These are phyloP conservation scores for Microdochium bolleyi DNA, from an alignment of 2,329 filamentous ascomycete species.

Conservation along the genomic window DNA sequence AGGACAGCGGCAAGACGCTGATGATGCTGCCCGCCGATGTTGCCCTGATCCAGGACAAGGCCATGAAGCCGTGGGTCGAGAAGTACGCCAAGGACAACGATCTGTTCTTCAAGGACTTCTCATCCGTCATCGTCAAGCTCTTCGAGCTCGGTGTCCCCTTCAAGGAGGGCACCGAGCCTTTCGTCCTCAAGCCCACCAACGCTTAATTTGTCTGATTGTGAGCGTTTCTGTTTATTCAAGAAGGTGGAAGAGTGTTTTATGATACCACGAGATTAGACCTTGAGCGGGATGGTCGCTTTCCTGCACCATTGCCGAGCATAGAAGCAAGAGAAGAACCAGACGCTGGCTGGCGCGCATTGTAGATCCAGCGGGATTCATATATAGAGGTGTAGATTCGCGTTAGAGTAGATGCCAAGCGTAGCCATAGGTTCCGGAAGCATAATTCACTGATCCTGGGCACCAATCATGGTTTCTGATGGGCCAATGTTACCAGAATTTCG, in stretches of 20 bases:
- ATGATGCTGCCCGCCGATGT: constrained; percentile 98
- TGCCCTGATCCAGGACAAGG: constrained; percentile 80
- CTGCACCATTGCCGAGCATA: neutral
- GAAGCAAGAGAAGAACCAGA: neutral
- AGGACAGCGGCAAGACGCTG: constrained; percentile 79
- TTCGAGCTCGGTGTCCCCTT: constrained; percentile 96
- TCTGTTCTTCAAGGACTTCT: constrained; percentile 89
- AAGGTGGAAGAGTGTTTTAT: neutral
- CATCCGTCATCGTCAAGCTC: constrained; percentile 67
- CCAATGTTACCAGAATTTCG: no score
- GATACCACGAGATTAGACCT: neutral
- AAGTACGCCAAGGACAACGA: constrained; percentile 89
- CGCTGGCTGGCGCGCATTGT: neutral
- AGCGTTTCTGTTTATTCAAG: neutral
- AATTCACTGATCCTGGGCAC: no score
- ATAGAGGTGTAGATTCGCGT: neutral
- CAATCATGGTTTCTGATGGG: no score
- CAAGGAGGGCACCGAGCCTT: constrained; percentile 49
- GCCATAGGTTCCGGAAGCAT: no score
- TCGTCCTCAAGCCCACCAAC: constrained; percentile 55
- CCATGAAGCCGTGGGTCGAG: constrained; percentile 72
- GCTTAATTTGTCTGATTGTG: constrained; percentile 16
- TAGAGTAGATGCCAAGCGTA: neutral
- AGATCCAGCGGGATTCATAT: neutral
- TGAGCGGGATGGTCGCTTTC: no score